Conservation (phyloP, 768 basidiomycete genomes). For the Russula sp. region DNA sequence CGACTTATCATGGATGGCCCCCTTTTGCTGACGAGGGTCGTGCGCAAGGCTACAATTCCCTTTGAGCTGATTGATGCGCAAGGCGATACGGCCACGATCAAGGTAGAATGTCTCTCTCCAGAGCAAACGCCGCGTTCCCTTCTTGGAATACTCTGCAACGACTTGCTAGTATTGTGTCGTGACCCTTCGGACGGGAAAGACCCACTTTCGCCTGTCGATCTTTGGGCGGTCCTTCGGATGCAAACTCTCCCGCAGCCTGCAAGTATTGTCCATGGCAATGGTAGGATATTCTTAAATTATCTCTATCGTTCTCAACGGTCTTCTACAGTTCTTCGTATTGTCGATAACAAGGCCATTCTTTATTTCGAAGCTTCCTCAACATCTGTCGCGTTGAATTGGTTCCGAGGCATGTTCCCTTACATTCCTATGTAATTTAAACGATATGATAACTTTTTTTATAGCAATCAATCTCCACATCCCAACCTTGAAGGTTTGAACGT, state of each 20-base stretch:
- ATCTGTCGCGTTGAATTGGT: conserved; percentile 85
- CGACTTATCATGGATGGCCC: conserved; percentile 91
- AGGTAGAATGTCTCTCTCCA: conserved; percentile 86
- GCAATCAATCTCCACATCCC: conserved; percentile 89
- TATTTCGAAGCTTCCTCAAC: conserved; percentile 83
- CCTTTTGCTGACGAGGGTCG: conserved; percentile 79
- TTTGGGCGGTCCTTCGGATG: conserved; percentile 97
- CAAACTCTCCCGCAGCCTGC: conserved; percentile 88
- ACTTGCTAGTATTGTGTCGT: conserved; percentile 85
- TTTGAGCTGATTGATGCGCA: conserved; percentile 76
- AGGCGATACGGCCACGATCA: conserved; percentile 72
- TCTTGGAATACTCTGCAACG: conserved; percentile 84
- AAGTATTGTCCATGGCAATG: conserved; percentile 82
- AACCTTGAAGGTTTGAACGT: conserved; percentile 59
- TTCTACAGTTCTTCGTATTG: conserved; percentile 64
- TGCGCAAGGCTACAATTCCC: conserved; percentile 73
- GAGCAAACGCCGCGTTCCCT: conserved; percentile 75
- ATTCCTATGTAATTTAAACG: conserved; percentile 7
- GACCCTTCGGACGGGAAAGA: conserved; percentile 81
- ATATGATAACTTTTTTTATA: conserved; percentile 26
- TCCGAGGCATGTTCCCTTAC: conserved; percentile 52
- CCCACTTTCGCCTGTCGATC: conserved; percentile 64
- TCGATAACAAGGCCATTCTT: conserved; percentile 86
- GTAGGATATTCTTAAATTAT: conserved; percentile 33
- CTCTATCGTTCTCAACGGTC: background rate